Conservation (phyloP, 257 asterid species). For the Nicotiana sylvestris region DNA sequence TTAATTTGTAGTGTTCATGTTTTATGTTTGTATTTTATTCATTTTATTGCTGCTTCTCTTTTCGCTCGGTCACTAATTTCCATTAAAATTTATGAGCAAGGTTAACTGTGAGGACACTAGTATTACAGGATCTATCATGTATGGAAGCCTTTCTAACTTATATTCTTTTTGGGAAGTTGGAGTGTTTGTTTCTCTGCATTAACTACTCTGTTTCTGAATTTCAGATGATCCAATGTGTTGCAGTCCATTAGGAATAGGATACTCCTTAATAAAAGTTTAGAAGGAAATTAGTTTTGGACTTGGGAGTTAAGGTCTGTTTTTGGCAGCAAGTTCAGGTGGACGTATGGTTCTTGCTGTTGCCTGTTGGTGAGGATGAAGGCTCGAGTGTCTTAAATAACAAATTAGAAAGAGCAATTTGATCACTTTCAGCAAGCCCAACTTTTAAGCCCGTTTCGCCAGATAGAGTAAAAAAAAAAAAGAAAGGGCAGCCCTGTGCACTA, state of each 20-base stretch:
- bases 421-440: not conserved
- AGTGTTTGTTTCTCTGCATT: no score
- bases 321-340: not conserved
- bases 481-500: no score
- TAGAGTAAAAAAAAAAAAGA: no score
- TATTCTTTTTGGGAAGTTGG: no score
- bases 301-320: not conserved
- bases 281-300: not conserved
- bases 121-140: not conserved
- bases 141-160: no score
- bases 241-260: not conserved
- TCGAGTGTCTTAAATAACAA: no score
- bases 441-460: not conserved
- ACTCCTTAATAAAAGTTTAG: not conserved
- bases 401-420: not conserved
- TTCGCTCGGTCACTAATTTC: not conserved
- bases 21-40: not conserved
- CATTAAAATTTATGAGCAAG: not conserved
- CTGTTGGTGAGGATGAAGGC: not conserved
- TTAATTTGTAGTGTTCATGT: not conserved
- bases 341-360: not conserved
- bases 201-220: not conserved
- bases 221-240: not conserved
- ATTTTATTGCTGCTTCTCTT: not conserved
- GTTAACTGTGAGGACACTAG: not conserved